Base-by-base conservation (phyloP, 1,284 basidiomycete genomes). In the Ustilago lituana region DNA sequence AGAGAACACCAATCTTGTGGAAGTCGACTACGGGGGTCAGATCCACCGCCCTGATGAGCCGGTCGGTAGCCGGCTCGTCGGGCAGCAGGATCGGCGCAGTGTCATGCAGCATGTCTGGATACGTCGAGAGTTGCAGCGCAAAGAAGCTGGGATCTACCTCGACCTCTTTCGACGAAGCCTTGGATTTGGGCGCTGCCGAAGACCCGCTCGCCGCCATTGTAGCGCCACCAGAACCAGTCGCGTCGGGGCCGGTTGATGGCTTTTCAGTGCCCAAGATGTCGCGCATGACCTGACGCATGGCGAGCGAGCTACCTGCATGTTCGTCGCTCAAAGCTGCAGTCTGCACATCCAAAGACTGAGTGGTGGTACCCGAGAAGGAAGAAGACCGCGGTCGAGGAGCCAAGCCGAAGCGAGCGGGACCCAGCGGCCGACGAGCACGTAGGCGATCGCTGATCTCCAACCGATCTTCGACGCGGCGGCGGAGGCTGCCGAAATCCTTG, bases 1-100 rank as follows among this genome's bases (percentile, higher is more conserved):
- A 99, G 83, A 99, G 85, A 35, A 98, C 91, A 3, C 94, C 96
- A 36, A 98, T 91, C 83, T 96, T 95, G 84, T 97, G 92, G 1
- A 93, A 95, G 83, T 99, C 96, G 67, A 98, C 96, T 64, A 98
- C 94, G 0, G 94, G 94, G 49, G 91, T 91, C 38, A 88, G 86
- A 77, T 98, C 94, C 29, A 99, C 86, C 4, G 86, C 87, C 14
- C 87, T 85, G 71, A 94, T 86, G 3, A 88, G 83, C 32, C 92
- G 88, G 2, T 87, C 84, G 43, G 91, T 87, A 11, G 82, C 79
- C 5, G 84, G 83, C 46, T 85, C 84, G 27, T 84, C 80, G 5
- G 86, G 85, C 5, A 88, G 82, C 19, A 85, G 76, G 1, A 85
- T 74, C 5, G 77, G 81, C 50, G 83, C 54, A 54, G 81, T 81